These are phyloP conservation scores for Leptographium galeiforme DNA, from an alignment of 2,329 filamentous ascomycete genomes.

Conservation along the genomic window DNA sequence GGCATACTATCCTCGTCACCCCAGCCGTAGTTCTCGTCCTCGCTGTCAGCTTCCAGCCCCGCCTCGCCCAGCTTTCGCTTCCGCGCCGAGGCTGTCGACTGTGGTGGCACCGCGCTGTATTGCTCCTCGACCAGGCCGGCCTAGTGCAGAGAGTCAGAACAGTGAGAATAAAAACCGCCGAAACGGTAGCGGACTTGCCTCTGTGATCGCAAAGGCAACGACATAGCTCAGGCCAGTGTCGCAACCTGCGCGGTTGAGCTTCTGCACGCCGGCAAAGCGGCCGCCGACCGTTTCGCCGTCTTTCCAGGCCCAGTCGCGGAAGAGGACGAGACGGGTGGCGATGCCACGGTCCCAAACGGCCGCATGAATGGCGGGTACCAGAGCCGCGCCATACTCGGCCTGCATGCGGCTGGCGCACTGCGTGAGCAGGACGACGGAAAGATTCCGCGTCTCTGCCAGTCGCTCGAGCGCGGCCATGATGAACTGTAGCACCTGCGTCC, in stretches of 20 bases:
- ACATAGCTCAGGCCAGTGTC: slow-evolving; percentile 26
- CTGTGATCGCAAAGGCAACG: slow-evolving; percentile 35
- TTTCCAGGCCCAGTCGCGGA: slow-evolving; percentile 58
- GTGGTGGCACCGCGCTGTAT: slow-evolving; percentile 17
- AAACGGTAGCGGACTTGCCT: slow-evolving; percentile 21
- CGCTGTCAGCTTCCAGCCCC: slow-evolving; percentile 45
- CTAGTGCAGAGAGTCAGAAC: background rate
- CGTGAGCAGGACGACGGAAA: slow-evolving; percentile 63
- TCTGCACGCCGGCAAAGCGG: slow-evolving; percentile 51
- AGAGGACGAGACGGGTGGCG: slow-evolving; percentile 60
- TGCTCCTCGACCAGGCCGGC: slow-evolving; percentile 23
- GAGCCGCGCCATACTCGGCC: slow-evolving; percentile 47
- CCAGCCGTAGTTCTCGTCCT: slow-evolving; percentile 62
- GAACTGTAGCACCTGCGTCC: slow-evolving; percentile 38
- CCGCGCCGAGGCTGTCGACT: slow-evolving; percentile 22
- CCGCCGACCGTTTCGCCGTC: slow-evolving; percentile 32
- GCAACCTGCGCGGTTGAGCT: slow-evolving; percentile 40
- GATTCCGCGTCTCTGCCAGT: slow-evolving; percentile 57
- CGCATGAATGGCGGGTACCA: slow-evolving; percentile 64
- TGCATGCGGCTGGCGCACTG: slow-evolving; percentile 77
- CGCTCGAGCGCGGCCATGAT: slow-evolving; percentile 61
- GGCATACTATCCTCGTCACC: slow-evolving; percentile 50
- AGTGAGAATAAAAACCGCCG: too few species aligned
- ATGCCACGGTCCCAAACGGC: slow-evolving; percentile 70
- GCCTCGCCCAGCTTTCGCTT: slow-evolving; percentile 55